Evolutionary conservation across 2,329 filamentous ascomycete species (phyloP), one percentile per base, ranked within the genome.

Genomic region (Beauveria scarabaeidicola): DNA sequence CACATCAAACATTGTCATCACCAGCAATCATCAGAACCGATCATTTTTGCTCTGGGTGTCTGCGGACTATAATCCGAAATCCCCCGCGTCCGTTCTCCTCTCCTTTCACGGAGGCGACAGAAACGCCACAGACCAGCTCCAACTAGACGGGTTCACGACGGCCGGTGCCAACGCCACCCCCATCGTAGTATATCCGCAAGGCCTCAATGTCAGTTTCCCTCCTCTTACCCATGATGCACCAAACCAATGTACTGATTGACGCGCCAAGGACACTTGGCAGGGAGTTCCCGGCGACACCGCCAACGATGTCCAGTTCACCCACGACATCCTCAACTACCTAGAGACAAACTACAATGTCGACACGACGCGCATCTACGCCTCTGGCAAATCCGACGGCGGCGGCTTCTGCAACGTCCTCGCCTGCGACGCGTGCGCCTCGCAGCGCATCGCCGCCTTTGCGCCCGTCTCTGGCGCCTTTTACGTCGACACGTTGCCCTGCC

Each of bases 181-280:
- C 1, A 65, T 73, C 66, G 70, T 77, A 41, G 70, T 78, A 2
- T 80, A 79, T 63, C 77, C 76, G 0, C 73, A 78, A 54, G 77
- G 75, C 1, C 63, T 75, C 4, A 66, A 72, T 27, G 73, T 73
- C 62, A 62, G 61, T 58, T 36, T 29, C 44, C 44, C 9, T 4
- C 4, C 8, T 6, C 3, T 17, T 17, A 72, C 70, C 66, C 70
- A 6, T 68, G 63, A 4, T 47, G 19, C 11, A 5, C 15, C 23
- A 6, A 11, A 11, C n/a, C 15, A 3, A 3, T 25, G 6, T 27
- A n/a, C 55, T 58, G 32, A 38, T 43, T 10, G 1, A 8, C 4
- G 23, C 6, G 21, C 7, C 1, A 23, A 58, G 55, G 13, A 51
- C 6, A 19, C 29, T 32, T 80, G 77, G 75, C 69, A 73, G 64